Evolutionary conservation across 139 green algal species (phyloP).

Genomic region (Chlorella sp.): DNA sequence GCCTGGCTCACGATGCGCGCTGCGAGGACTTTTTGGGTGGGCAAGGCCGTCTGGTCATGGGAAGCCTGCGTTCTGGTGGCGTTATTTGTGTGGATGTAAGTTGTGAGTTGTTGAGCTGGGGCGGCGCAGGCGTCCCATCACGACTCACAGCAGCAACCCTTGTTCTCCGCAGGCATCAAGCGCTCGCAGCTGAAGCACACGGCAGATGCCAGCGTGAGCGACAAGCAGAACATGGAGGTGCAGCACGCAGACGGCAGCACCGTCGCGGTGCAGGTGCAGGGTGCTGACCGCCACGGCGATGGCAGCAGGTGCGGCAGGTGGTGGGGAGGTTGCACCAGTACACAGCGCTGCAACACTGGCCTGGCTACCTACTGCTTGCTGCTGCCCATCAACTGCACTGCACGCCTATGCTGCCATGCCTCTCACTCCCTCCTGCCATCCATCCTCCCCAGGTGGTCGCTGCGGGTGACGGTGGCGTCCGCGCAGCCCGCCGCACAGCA

Average conservation of each 20-base stretch:
- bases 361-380: background rate
- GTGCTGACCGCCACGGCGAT: slow-evolving; percentile 10
- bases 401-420: too few species aligned
- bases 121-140: too few species aligned
- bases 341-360: background rate
- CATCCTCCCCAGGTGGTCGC: background rate
- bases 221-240: slow-evolving; percentile 18
- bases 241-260: background rate
- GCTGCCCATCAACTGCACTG: too few species aligned
- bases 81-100: too few species aligned
- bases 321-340: background rate
- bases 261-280: slow-evolving; percentile 13
- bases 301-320: slow-evolving; percentile 4
- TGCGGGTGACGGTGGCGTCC: background rate
- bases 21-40: slow-evolving; percentile 6
- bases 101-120: too few species aligned
- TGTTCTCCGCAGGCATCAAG: slow-evolving; percentile 17
- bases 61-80: too few species aligned
- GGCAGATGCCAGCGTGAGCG: background rate
- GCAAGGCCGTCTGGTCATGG: too few species aligned
- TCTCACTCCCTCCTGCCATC: too few species aligned
- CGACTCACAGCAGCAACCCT: too few species aligned
- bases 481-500: background rate
- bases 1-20: background rate
- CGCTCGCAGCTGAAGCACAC: slow-evolving; percentile 21